These are phyloP conservation scores for Nemania abortiva DNA, from an alignment of 2,329 filamentous ascomycete species.

Conservation along the genomic window DNA sequence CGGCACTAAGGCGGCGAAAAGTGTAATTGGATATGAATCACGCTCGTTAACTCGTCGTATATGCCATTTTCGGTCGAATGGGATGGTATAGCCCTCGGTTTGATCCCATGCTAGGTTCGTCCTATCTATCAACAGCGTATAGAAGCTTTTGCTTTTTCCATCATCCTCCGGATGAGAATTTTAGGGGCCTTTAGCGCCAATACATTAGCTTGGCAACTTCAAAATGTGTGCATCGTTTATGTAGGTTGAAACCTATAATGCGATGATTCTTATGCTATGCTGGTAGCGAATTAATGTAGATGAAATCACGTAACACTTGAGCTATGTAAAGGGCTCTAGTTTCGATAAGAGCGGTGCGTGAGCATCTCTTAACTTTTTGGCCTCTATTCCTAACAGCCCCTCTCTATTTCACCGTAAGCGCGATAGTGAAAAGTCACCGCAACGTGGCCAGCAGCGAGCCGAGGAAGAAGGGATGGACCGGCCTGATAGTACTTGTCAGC, in stretches of 20 bases:
- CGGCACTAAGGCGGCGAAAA: neutral
- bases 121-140: neutral
- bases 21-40: neutral
- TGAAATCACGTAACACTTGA: neutral
- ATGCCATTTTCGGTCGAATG: conserved; percentile 22
- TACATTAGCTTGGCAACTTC: neutral
- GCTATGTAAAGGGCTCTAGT: neutral
- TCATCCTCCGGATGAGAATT: neutral
- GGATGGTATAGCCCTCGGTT: neutral
- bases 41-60: conserved; percentile 15
- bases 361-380: neutral
- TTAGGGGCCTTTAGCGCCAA: neutral
- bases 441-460: neutral
- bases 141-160: neutral
- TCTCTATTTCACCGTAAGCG: neutral
- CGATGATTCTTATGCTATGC: conserved; percentile 3
- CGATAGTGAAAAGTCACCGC: neutral
- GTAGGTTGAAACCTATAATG: conserved; percentile 9
- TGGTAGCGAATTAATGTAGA: neutral
- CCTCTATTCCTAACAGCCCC: neutral
- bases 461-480: neutral
- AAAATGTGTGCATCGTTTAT: conserved; percentile 2
- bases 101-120: neutral
- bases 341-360: neutral
- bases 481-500: neutral